phyloP scores from a whole-genome alignment of 202 grass and related monocot species.

The Elaeis oleifera region DNA sequence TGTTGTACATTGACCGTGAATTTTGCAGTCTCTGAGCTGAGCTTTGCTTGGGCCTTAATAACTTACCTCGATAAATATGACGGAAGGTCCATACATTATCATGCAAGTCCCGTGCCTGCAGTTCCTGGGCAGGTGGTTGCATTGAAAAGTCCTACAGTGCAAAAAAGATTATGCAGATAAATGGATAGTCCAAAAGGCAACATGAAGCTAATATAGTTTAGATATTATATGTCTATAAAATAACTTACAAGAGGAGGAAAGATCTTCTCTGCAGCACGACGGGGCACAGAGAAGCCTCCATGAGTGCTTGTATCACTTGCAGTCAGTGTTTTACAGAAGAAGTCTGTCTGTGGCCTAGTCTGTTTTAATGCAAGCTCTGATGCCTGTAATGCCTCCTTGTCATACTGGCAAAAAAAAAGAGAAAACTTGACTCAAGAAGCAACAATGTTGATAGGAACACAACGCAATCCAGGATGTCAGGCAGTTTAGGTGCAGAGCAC shows the following conservation, averaged over 20 bases:
- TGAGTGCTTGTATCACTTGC: conserved; percentile 93
- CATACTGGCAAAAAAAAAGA: conserved; percentile 40
- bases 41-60: not conserved
- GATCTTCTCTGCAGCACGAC: conserved; percentile 69
- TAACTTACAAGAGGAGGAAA: conserved; percentile 58
- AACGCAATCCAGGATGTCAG: too few relatives aligned
- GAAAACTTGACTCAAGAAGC: not conserved
- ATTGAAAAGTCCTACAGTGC: conserved; percentile 57
- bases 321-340: conserved; percentile 89
- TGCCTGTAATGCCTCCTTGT: conserved; percentile 64
- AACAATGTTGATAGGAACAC: too few relatives aligned
- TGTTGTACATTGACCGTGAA: too few relatives aligned
- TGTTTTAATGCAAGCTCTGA: conserved; percentile 76
- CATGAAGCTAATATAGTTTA: conserved; percentile 5
- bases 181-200: not conserved
- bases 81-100: conserved; percentile 71
- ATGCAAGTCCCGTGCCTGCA: conserved; percentile 74
- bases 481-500: too few relatives aligned
- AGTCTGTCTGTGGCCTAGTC: conserved; percentile 52
- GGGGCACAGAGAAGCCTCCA: conserved; percentile 87
- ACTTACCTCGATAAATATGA: conserved; percentile 76
- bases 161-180: not conserved
- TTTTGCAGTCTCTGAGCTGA: too few relatives aligned
- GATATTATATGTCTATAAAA: conserved; percentile 12
- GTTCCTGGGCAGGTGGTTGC: conserved; percentile 81